phyloP scores from a whole-genome alignment of 208 protist species.

The Acanthamoeba lenticulata region DNA sequence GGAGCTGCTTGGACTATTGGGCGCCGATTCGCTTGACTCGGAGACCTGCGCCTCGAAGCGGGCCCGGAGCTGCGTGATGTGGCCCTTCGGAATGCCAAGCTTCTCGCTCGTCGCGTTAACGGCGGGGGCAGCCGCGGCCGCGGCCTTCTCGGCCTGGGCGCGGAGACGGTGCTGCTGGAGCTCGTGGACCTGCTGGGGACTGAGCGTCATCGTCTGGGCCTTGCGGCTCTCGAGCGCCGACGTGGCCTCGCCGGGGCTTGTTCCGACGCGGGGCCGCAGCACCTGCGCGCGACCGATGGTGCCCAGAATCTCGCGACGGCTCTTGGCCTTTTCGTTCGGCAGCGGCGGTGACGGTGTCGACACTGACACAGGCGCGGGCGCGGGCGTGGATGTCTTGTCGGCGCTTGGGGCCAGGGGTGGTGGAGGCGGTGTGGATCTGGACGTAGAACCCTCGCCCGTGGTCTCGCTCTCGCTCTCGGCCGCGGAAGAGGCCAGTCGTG shows the following conservation, averaged over 20 bases:
- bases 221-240: neutral
- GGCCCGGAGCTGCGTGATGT: constrained; percentile 22
- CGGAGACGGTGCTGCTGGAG: neutral
- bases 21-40: neutral
- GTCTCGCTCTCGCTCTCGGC: neutral
- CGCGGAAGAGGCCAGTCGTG: neutral
- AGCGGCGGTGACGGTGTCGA: neutral
- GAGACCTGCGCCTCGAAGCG: neutral
- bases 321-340: neutral
- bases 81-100: constrained; percentile 26
- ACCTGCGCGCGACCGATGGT: constrained; percentile 1
- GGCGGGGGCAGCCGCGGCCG: neutral
- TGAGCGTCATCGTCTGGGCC: constrained; percentile 10
- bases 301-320: neutral
- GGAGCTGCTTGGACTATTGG: neutral
- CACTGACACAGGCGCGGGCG: too few relatives aligned
- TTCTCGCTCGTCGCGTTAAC: neutral
- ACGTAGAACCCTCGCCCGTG: neutral
- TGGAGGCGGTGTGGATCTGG: neutral
- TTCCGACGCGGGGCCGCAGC: neutral
- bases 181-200: constrained; percentile 10
- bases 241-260: neutral
- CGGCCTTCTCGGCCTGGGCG: neutral
- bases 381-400: neutral
- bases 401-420: neutral